These are phyloP conservation scores for Barnettozyma botsteinii DNA, from an alignment of 805 yeast genomes.

Conservation along the genomic window DNA sequence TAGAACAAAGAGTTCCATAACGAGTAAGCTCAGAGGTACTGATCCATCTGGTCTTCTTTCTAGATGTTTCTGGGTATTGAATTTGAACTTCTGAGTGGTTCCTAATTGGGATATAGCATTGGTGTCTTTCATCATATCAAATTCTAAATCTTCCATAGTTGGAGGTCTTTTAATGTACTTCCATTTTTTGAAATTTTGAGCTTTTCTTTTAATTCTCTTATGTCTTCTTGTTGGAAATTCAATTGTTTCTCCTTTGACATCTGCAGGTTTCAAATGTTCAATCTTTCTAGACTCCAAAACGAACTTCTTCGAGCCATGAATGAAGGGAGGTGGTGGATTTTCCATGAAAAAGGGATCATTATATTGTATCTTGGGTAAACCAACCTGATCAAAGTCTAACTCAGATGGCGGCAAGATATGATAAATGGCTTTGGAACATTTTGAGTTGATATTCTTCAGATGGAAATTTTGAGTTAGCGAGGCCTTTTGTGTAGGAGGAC, in stretches of 20 bases:
- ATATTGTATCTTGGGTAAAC: constrained; percentile 48
- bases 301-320: constrained; percentile 64
- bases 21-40: constrained; percentile 48
- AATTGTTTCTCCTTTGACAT: constrained; percentile 17
- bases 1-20: constrained; percentile 63
- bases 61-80: constrained; percentile 28
- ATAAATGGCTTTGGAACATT: constrained; percentile 8
- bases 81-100: constrained; percentile 37
- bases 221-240: background rate
- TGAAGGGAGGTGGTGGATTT: constrained; percentile 44
- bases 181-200: constrained; percentile 30
- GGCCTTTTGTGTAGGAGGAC: background rate
- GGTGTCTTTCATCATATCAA: constrained; percentile 1
- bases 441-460: background rate
- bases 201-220: background rate
- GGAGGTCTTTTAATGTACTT: constrained; percentile 48
- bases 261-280: constrained; percentile 27
- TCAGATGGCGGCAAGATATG: constrained; percentile 11
- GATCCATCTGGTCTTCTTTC: constrained; percentile 35
- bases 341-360: constrained; percentile 59
- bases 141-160: constrained; percentile 29
- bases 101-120: constrained; percentile 45
- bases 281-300: constrained; percentile 37
- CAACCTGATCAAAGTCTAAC: constrained; percentile 40
- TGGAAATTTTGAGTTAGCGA: background rate